Conservation (phyloP, 176 grass and related monocot species). For the Aegilops tauschii region DNA sequence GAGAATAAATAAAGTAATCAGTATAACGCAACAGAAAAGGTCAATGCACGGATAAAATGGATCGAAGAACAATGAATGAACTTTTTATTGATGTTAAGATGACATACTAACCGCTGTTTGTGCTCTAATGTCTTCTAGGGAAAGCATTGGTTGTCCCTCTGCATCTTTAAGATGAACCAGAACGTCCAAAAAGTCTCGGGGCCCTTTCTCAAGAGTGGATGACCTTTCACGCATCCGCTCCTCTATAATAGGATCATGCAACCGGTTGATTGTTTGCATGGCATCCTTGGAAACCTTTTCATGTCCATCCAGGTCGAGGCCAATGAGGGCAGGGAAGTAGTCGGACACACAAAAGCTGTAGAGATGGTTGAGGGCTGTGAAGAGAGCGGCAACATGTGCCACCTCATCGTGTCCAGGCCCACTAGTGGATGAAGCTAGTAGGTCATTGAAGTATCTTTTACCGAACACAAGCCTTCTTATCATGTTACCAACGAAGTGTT, state of each 20-base stretch:
- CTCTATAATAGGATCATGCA: slow-evolving; percentile 28
- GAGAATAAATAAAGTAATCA: not conserved
- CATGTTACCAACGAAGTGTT: slow-evolving; percentile 42
- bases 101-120: not conserved
- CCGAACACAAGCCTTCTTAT: slow-evolving; percentile 37
- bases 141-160: not conserved
- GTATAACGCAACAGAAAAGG: too few relatives aligned
- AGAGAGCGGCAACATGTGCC: slow-evolving; percentile 37
- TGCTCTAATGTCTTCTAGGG: not conserved
- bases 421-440: not conserved
- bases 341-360: slow-evolving; percentile 46
- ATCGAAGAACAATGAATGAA: not conserved
- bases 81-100: not conserved
- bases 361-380: slow-evolving; percentile 8
- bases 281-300: slow-evolving; percentile 27
- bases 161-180: not conserved
- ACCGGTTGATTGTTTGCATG: not conserved
- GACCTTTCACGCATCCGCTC: not conserved
- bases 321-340: slow-evolving; percentile 33
- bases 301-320: slow-evolving; percentile 40
- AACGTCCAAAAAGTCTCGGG: not conserved
- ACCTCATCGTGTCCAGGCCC: slow-evolving; percentile 29
- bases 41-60: not conserved
- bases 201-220: not conserved
- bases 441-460: slow-evolving; percentile 25